A percentile compares a stretch with the other conserved stretches of the same genome.
These are phyloP conservation scores for Cladosporium velox DNA, from an alignment of 2,329 filamentous ascomycete species.

Conservation along the genomic window DNA sequence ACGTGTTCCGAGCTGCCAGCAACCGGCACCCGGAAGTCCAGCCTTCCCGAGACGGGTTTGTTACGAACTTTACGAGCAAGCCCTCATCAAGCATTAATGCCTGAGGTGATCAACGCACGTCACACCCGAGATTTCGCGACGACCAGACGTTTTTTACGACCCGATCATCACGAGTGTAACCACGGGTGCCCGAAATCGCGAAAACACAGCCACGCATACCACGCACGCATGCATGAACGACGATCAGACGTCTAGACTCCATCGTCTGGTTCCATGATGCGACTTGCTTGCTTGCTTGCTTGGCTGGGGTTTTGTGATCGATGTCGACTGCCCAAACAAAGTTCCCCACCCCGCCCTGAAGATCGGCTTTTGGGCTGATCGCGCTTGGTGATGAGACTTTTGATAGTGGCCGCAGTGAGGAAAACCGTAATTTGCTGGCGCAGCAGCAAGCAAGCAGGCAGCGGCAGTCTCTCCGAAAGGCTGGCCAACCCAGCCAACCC, in stretches of 20 bases:
- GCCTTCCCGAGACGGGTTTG: not conserved
- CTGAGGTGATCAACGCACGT: not conserved
- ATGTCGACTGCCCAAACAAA: not conserved
- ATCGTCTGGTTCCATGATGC: not conserved
- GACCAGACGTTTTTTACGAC: no score
- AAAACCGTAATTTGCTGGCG: no score
- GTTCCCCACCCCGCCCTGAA: not conserved
- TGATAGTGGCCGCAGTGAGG: not conserved
- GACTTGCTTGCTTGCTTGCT: not conserved
- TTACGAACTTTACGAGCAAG: not conserved
- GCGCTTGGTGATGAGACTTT: not conserved
- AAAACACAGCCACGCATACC: no score
- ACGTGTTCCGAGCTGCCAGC: not conserved
- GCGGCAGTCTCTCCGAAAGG: not conserved
- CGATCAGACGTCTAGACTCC: not conserved
- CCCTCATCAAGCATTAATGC: no score
- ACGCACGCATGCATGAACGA: not conserved
- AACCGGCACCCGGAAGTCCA: not conserved
- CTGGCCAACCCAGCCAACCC: not conserved
- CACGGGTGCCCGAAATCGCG: not conserved
- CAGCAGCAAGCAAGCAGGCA: no score
- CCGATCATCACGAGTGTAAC: not conserved
- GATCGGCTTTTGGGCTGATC: not conserved
- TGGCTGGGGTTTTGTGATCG: not conserved
- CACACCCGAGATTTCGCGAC: not conserved